These are phyloP conservation scores for Holtermannia corniformis DNA, from an alignment of 768 basidiomycete genomes.

Conservation along the genomic window DNA sequence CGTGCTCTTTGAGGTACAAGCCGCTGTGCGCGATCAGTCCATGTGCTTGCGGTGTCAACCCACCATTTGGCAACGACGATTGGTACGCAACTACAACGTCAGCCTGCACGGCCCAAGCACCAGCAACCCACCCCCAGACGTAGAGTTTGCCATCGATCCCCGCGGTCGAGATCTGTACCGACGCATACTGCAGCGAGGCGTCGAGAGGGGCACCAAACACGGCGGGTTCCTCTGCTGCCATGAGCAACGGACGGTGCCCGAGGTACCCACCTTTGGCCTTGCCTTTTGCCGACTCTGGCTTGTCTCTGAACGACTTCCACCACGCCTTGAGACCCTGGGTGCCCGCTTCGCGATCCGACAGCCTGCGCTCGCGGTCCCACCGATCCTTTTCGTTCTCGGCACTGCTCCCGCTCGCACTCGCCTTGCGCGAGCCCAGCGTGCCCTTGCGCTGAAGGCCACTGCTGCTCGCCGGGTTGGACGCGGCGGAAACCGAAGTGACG, in stretches of 20 bases:
- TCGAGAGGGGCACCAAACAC: constrained; percentile 81
- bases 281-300: constrained; percentile 1
- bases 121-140: constrained; percentile 38
- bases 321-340: constrained; percentile 27
- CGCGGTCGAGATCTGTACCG: constrained; percentile 86
- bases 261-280: neutral
- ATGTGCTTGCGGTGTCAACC: constrained; percentile 26
- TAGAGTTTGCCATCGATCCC: constrained; percentile 47
- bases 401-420: neutral
- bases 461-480: neutral
- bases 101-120: neutral
- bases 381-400: neutral
- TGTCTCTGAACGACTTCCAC: constrained; percentile 32
- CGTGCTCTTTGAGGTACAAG: constrained; percentile 87
- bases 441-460: neutral
- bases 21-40: constrained; percentile 55
- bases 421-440: neutral
- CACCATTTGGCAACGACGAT: constrained; percentile 97
- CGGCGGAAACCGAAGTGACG: constrained; percentile 10
- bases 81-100: constrained; percentile 61
- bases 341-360: constrained; percentile 14
- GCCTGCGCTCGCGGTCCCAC: neutral
- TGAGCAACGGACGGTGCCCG: neutral
- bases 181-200: constrained; percentile 75
- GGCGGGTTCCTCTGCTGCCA: neutral